phyloP scores from a whole-genome alignment of 495 filamentous ascomycete genomes.

The Aspergillus hancockii region DNA sequence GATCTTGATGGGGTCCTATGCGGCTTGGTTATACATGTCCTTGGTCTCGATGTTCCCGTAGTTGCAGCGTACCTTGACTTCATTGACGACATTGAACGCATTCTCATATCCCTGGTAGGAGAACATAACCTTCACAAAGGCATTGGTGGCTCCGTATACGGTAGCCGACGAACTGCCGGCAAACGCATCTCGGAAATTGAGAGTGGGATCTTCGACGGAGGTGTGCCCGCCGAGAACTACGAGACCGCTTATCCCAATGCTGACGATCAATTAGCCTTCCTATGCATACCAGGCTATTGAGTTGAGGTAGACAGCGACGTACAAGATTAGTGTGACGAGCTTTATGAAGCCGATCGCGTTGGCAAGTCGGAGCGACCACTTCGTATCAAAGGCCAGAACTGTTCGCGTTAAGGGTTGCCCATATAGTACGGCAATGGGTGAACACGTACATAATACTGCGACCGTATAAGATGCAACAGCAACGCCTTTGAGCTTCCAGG shows the following conservation, averaged over 20 bases:
- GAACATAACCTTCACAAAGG: slow-evolving; percentile 63
- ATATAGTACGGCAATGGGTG: background rate
- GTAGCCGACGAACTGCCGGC: slow-evolving; percentile 47
- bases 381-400: slow-evolving; percentile 56
- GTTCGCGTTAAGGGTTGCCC: background rate
- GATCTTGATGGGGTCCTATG: slow-evolving; percentile 58
- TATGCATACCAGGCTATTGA: background rate
- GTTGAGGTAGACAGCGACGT: background rate
- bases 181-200: slow-evolving; percentile 62
- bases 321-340: slow-evolving; percentile 57
- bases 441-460: slow-evolving; percentile 41
- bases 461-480: slow-evolving; percentile 61
- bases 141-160: slow-evolving; percentile 58
- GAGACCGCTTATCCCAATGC: slow-evolving; percentile 58
- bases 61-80: slow-evolving; percentile 51
- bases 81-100: slow-evolving; percentile 66
- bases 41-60: background rate
- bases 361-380: slow-evolving; percentile 53
- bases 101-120: slow-evolving; percentile 63
- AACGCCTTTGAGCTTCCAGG: slow-evolving; percentile 64
- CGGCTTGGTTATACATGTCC: background rate
- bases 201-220: slow-evolving; percentile 53
- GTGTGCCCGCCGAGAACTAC: slow-evolving; percentile 64
- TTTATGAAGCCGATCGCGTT: slow-evolving; percentile 58
- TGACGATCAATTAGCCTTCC: slow-evolving; percentile 5